These are phyloP conservation scores for Verticillium longisporum DNA, from an alignment of 2,329 filamentous ascomycete genomes.

Conservation along the genomic window DNA sequence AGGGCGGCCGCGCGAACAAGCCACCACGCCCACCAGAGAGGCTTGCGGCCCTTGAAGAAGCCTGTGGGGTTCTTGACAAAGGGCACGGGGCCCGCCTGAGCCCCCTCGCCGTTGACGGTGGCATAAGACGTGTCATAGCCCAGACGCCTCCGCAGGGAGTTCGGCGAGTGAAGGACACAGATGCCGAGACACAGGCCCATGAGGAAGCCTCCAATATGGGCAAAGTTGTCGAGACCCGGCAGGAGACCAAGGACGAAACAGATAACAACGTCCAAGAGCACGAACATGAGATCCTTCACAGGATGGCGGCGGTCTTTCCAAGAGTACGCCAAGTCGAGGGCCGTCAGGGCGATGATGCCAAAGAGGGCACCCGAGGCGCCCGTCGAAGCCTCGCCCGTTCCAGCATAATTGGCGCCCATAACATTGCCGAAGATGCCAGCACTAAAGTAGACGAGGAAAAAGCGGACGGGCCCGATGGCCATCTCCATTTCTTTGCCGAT, in stretches of 20 bases:
- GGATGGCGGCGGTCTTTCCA: constrained; percentile 77
- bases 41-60: constrained; percentile 90
- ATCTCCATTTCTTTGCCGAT: constrained; percentile 89
- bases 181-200: constrained; percentile 86
- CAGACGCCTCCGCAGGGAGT: constrained; percentile 67
- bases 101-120: constrained; percentile 49
- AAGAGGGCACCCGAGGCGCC: constrained; percentile 89
- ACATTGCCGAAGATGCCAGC: constrained; percentile 95
- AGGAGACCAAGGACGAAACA: constrained; percentile 89
- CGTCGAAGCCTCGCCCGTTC: constrained; percentile 71
- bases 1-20: constrained; percentile 72
- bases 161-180: constrained; percentile 82
- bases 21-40: constrained; percentile 98
- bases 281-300: constrained; percentile 78
- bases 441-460: constrained; percentile 81
- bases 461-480: constrained; percentile 81
- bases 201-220: constrained; percentile 91
- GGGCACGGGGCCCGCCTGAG: constrained; percentile 36
- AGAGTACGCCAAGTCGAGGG: constrained; percentile 88
- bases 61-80: constrained; percentile 59
- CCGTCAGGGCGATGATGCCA: constrained; percentile 78
- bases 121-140: constrained; percentile 67
- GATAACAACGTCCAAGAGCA: constrained; percentile 77
- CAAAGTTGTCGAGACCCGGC: constrained; percentile 93
- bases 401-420: constrained; percentile 88